Evolutionary conservation across 192 early-diverging fungal genomes (phyloP), one percentile per base, ranked within the genome.

Genomic region (Fimicolochytrium jonesii): DNA sequence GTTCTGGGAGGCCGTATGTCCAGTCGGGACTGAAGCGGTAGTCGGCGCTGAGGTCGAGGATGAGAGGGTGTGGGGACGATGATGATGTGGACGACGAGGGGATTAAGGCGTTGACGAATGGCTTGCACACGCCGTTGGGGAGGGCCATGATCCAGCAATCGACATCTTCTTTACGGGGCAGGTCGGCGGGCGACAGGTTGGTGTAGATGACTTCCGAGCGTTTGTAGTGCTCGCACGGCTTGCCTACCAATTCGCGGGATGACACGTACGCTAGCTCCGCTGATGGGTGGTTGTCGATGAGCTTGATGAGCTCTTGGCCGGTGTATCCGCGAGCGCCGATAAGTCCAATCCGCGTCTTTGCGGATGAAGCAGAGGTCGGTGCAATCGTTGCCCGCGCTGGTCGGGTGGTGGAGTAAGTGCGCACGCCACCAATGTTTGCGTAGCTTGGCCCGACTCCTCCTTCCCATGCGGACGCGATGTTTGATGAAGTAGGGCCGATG

Each of bases 311-410:
- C 72, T 99, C 94, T 50, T 87, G 89, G 7, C 97, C 97, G 22
- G 97, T 99, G 71, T 89, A 93, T 22, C 97, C 97, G 54, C 97
- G 91, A 26, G 97, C 97, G 35, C 97, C 97, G 59, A 99, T 94
- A 30, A 99, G 78, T 26, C 95, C 95, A 35, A 99, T 70, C 15
- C 61, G 56, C 4, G 68, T 32, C 36, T 25, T 11, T 13, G 34
- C 13, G 29, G 53, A 26, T 4, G 36, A 25, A 41, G 56, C 23
- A 10, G 59, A 20, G 31, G 60, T 20, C 5, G 66, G 11, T n/a
- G 23, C 32, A 37, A 32, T 17, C 6, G 37, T 17, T 20, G 57
- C 28, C 15, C 41, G 20, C 15, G 20, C 15, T n/a, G 15, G 15
- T n/a, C 41, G 41, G 2, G 32, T 13, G 20, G 69, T 64, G 2